phyloP scores from a whole-genome alignment of 2,329 filamentous ascomycete species.

The Ophiostoma angusticollis region DNA sequence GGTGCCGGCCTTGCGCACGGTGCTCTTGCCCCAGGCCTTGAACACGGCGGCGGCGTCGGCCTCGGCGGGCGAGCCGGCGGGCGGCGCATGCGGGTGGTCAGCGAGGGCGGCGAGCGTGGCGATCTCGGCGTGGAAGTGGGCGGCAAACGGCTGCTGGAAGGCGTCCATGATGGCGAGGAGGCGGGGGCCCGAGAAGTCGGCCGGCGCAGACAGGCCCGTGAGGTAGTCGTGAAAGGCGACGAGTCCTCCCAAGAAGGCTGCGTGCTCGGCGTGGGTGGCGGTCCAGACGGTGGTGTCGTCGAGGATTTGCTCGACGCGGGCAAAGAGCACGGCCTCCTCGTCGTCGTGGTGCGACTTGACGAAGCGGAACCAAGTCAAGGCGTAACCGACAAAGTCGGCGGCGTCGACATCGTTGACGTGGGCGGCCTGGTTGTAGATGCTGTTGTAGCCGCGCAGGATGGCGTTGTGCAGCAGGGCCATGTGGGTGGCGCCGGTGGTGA shows the following conservation, averaged over 20 bases:
- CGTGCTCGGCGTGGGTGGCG: slow-evolving; percentile 41
- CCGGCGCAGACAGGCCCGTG: slow-evolving; percentile 25
- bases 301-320: slow-evolving; percentile 39
- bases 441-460: slow-evolving; percentile 51
- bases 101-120: slow-evolving; percentile 36
- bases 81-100: slow-evolving; percentile 37
- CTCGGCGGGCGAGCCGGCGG: slow-evolving; percentile 30
- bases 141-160: slow-evolving; percentile 37
- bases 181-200: slow-evolving; percentile 30
- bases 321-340: slow-evolving; percentile 44
- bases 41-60: slow-evolving; percentile 36
- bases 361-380: slow-evolving; percentile 44
- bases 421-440: slow-evolving; percentile 47
- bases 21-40: slow-evolving; percentile 50
- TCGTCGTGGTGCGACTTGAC: slow-evolving; percentile 48
- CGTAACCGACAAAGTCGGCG: slow-evolving; percentile 44
- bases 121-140: slow-evolving; percentile 45
- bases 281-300: slow-evolving; percentile 37
- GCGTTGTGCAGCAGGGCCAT: slow-evolving; percentile 51
- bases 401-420: slow-evolving; percentile 36
- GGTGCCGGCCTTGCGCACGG: slow-evolving; percentile 46
- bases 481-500: slow-evolving; percentile 45
- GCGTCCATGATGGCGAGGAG: slow-evolving; percentile 36
- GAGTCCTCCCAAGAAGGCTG: slow-evolving; percentile 39
- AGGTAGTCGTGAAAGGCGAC: slow-evolving; percentile 41